Percentiles rank a stretch among this genome's conserved stretches.
These are phyloP conservation scores for Mucuna pruriens DNA, from an alignment of 306 rosid genomes.

Conservation along the genomic window DNA sequence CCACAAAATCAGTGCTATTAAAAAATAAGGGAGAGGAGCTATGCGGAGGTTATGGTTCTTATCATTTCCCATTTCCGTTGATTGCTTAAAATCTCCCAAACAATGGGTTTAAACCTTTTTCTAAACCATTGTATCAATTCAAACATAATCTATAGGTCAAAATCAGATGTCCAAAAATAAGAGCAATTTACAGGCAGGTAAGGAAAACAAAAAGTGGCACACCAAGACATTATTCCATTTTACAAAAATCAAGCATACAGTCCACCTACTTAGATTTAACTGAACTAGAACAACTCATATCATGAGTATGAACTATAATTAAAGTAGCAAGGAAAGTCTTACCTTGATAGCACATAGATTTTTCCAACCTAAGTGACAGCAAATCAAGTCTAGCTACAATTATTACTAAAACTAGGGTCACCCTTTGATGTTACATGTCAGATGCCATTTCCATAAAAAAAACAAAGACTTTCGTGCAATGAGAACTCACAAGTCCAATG, in stretches of 20 bases:
- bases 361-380: not conserved
- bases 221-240: not conserved
- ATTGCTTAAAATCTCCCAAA: no score
- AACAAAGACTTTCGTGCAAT: not conserved
- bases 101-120: no score
- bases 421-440: not conserved
- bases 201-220: not conserved
- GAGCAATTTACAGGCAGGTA: not conserved
- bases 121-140: no score
- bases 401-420: not conserved
- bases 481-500: conserved; percentile 20
- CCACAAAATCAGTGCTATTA: no score
- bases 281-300: not conserved
- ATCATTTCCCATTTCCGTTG: no score
- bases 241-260: not conserved
- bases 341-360: not conserved
- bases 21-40: no score
- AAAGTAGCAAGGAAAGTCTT: not conserved
- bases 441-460: not conserved
- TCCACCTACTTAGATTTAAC: not conserved
- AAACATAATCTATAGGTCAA: no score
- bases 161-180: no score
- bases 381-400: not conserved
- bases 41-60: no score
- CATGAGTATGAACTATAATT: not conserved